phyloP scores from a whole-genome alignment of 106 monocot species.

The Acorus gramineus region DNA sequence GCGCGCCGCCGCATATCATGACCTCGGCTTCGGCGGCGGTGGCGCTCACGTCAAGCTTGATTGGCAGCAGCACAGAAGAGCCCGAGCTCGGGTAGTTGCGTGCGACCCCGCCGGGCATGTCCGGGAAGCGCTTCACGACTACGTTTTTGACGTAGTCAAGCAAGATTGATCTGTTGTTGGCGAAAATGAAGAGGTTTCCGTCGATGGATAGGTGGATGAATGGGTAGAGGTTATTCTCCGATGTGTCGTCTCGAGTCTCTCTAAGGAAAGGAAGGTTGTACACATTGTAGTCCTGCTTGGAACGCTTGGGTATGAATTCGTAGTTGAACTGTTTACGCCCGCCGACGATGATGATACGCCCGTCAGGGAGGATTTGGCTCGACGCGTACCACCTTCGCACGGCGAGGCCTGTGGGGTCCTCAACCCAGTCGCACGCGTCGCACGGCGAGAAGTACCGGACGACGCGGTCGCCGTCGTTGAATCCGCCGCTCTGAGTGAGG shows the following conservation, averaged over 20 bases:
- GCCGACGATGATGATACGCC: conserved; percentile 16
- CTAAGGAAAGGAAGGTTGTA: conserved; percentile 9
- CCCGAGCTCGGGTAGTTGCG: conserved; percentile 28
- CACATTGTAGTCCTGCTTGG: neutral
- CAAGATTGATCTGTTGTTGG: conserved; percentile 17
- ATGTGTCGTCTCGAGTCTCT: neutral
- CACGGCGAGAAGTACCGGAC: conserved; percentile 15
- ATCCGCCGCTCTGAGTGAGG: conserved; percentile 16
- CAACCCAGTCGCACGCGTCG: conserved; percentile 13
- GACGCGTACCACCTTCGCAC: conserved; percentile 19
- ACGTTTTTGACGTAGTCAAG: conserved; percentile 6
- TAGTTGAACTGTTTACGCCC: conserved; percentile 14
- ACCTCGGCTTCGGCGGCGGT: conserved; percentile 5
- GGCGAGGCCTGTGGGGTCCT: conserved; percentile 2
- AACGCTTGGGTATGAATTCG: conserved; percentile 23
- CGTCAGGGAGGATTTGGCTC: conserved; percentile 15
- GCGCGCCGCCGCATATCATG: conserved; percentile 22
- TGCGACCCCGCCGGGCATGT: conserved; percentile 6
- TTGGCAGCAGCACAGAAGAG: conserved; percentile 24
- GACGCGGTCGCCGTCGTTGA: conserved; percentile 10
- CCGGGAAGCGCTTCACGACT: conserved; percentile 11
- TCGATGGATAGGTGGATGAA: conserved; percentile 25
- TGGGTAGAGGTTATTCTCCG: conserved; percentile 31
- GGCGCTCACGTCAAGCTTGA: neutral
- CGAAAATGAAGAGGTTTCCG: conserved; percentile 28